Evolutionary conservation across 1,139 yeast species (phyloP).

Genomic region (Nakaseomyces nivariensis): DNA sequence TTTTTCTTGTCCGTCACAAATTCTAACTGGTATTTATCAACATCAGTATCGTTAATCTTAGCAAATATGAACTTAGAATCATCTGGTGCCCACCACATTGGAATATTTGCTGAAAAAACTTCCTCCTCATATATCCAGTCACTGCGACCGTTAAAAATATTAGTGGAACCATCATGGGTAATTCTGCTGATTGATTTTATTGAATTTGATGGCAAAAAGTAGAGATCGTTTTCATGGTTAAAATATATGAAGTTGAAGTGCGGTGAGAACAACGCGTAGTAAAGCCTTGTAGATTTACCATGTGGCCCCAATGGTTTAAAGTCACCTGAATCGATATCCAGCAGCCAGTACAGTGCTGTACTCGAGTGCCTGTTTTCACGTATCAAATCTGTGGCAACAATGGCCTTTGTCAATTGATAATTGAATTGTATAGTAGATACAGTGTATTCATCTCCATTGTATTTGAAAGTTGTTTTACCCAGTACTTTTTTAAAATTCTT

Average conservation of each 20-base stretch:
- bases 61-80: constrained; percentile 56
- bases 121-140: constrained; percentile 99
- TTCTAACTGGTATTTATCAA: constrained; percentile 55
- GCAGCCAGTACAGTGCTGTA: constrained; percentile 55
- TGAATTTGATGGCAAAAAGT: constrained; percentile 35
- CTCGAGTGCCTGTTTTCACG: constrained; percentile 73
- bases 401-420: constrained; percentile 23
- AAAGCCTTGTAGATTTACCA: constrained; percentile 23
- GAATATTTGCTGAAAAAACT: constrained; percentile 50
- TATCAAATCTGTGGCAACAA: constrained; percentile 29
- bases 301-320: constrained; percentile 35
- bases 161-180: constrained; percentile 57
- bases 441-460: constrained; percentile 15
- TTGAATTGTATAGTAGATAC: constrained; percentile 22
- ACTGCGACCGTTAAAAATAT: constrained; percentile 75
- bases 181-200: constrained; percentile 33
- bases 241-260: constrained; percentile 55
- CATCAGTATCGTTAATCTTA: constrained; percentile 61
- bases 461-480: constrained; percentile 18
- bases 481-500: constrained; percentile 10
- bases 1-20: constrained; percentile 25
- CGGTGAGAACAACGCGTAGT: constrained; percentile 71
- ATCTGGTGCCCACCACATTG: constrained; percentile 85
- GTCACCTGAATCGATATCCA: constrained; percentile 33
- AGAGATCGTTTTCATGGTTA: constrained; percentile 61